Base-by-base conservation (phyloP, 345 rosid species). In the Eucalyptus sp. region DNA sequence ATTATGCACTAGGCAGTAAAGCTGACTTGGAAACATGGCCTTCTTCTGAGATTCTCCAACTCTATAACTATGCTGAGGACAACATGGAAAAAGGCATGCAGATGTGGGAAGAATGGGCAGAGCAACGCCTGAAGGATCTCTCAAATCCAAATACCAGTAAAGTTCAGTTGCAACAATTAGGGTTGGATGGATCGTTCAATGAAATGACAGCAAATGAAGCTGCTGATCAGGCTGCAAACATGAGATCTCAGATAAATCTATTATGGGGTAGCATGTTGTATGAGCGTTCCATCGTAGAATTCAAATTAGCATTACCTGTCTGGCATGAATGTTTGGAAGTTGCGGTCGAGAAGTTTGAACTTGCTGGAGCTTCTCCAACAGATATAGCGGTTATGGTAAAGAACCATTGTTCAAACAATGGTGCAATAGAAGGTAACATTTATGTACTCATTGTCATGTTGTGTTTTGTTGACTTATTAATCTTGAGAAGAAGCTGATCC, bases 211-310 rank as follows among this genome's bases (percentile, higher is more conserved):
- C 86, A 44, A 94, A 93, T 79, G 96, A 94, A 92, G 96, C 92
- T 86, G 88, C 91, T 88, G 93, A 94, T 90, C 93, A 92, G 92
- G 92, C 90, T 66, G 88, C 85, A 76, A 91, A 46, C 71, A 87
- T 94, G 90, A 92, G 93, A 84, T 93, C 96, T n/a, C 96, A 93
- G 93, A 93, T 98, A 87, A 94, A 96, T 90, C 93, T 96, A 88
- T 92, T 96, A 54, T 93, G 96, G 93, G 98, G 98, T n/a, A 92
- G 95, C 88, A 93, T 97, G 88, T 95, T 96, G n/a, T 97, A 96
- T 48, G 98, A 97, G 93, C 93, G 96, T 37, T 96, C 99, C 20
- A 90, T 94, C 76, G 94, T 96, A 93, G 99, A 98, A 92, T 96
- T 90, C 93, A 97, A 95, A 90, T 86, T 96, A 52, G 99, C 92